phyloP scores from a whole-genome alignment of 2,329 filamentous ascomycete genomes.

The Beauveria varroae region DNA sequence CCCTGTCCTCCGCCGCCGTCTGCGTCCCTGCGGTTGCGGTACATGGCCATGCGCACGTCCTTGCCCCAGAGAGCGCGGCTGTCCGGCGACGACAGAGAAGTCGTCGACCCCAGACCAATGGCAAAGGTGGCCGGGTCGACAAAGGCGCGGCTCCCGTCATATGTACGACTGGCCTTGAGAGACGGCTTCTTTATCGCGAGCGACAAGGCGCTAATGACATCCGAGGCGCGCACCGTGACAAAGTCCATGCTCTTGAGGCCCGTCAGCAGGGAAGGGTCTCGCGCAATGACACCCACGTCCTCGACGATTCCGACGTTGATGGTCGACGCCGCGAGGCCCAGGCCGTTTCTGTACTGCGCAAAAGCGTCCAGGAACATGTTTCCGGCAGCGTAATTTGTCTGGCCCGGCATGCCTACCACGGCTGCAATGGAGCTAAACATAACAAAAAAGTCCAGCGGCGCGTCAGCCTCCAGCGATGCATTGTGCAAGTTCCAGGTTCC shows the following conservation, averaged over 20 bases:
- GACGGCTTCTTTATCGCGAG: background rate
- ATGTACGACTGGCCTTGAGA: background rate
- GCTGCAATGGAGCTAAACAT: constrained; percentile 25
- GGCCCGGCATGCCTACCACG: constrained; percentile 25
- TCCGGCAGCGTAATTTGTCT: constrained; percentile 34
- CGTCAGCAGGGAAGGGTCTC: background rate
- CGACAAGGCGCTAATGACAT: background rate
- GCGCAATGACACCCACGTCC: constrained; percentile 27
- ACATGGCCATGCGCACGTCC: background rate
- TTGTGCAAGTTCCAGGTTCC: constrained; percentile 31
- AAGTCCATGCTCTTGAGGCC: background rate
- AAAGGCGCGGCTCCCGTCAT: background rate
- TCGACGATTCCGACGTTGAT: constrained; percentile 28
- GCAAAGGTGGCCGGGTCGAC: background rate
- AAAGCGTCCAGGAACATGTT: constrained; percentile 34
- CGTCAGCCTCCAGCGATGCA: background rate
- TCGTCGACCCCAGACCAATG: background rate
- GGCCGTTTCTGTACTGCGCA: constrained; percentile 24
- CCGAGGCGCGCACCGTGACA: background rate
- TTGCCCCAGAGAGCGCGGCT: background rate
- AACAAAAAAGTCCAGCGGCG: constrained; percentile 5
- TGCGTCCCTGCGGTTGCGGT: background rate
- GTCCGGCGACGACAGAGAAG: background rate
- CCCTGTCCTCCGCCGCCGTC: constrained; percentile 2
- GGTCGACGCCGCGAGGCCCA: constrained; percentile 12